Conservation (phyloP, 176 grass and related monocot species). For the Musa beccarii region DNA sequence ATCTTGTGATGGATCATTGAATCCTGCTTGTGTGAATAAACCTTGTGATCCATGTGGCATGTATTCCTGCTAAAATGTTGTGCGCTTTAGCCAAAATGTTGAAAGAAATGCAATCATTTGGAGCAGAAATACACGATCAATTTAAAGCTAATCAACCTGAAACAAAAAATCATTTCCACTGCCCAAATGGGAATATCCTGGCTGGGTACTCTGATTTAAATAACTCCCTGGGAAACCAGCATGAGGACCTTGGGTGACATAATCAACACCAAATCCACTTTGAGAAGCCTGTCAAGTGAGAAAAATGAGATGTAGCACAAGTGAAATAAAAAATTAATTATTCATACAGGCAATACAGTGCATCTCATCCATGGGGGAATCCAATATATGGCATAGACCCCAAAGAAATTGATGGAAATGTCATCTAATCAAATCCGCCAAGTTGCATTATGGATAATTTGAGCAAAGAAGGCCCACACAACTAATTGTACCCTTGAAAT, state of each 20-base stretch:
- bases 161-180: constrained; percentile 65
- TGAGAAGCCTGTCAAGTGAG: constrained; percentile 53
- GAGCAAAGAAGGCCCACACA: too few relatives aligned
- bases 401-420: too few relatives aligned
- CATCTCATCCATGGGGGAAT: background rate
- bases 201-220: constrained; percentile 81
- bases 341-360: background rate
- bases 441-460: too few relatives aligned
- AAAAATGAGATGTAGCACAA: background rate
- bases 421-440: too few relatives aligned
- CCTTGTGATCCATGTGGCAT: constrained; percentile 85
- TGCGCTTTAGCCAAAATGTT: background rate
- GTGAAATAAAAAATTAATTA: background rate
- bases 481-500: too few relatives aligned
- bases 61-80: constrained; percentile 54
- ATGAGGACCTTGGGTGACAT: constrained; percentile 64
- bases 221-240: constrained; percentile 82
- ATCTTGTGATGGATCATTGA: constrained; percentile 82
- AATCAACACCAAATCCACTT: constrained; percentile 93
- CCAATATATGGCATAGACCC: too few relatives aligned
- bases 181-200: constrained; percentile 81
- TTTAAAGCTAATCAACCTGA: constrained; percentile 32
- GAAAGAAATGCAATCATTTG: constrained; percentile 10
- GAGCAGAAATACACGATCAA: background rate
- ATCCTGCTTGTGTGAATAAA: constrained; percentile 86